Evolutionary conservation across 1,284 basidiomycete genomes (phyloP).

Genomic region (Ganoderma sp.): DNA sequence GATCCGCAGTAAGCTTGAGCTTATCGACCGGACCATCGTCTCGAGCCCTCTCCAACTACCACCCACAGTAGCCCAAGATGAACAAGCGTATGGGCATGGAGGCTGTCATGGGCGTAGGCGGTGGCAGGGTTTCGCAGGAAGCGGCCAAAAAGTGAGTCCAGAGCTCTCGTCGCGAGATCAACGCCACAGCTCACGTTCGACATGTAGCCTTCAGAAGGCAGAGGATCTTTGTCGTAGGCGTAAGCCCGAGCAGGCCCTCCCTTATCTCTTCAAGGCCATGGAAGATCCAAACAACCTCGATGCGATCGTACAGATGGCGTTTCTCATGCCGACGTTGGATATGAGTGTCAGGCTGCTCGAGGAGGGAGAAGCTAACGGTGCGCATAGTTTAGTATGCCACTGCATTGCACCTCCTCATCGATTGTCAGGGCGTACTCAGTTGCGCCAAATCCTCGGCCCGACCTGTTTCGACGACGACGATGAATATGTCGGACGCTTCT

Average conservation of each 20-base stretch:
- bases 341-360: conserved; percentile 33
- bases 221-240: conserved; percentile 38
- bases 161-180: background rate
- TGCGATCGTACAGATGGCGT: conserved; percentile 38
- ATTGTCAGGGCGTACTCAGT: conserved; percentile 38
- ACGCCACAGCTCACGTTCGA: background rate
- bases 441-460: conserved; percentile 41
- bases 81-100: conserved; percentile 36
- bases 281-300: conserved; percentile 41
- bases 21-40: background rate
- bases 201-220: conserved; percentile 35
- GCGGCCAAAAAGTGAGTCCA: conserved; percentile 35
- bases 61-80: conserved; percentile 17
- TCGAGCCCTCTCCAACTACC: background rate
- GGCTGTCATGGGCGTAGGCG: conserved; percentile 32
- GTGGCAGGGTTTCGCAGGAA: conserved; percentile 37
- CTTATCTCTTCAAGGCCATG: conserved; percentile 39
- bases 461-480: conserved; percentile 48
- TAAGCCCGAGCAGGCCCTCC: conserved; percentile 37
- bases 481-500: conserved; percentile 45
- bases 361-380: conserved; percentile 29
- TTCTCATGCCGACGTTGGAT: conserved; percentile 35
- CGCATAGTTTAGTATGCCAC: background rate
- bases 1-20: background rate
- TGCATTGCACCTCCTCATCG: background rate